Conservation (phyloP, 352 stramenopile genomes). For the Pythium rishiriense region DNA sequence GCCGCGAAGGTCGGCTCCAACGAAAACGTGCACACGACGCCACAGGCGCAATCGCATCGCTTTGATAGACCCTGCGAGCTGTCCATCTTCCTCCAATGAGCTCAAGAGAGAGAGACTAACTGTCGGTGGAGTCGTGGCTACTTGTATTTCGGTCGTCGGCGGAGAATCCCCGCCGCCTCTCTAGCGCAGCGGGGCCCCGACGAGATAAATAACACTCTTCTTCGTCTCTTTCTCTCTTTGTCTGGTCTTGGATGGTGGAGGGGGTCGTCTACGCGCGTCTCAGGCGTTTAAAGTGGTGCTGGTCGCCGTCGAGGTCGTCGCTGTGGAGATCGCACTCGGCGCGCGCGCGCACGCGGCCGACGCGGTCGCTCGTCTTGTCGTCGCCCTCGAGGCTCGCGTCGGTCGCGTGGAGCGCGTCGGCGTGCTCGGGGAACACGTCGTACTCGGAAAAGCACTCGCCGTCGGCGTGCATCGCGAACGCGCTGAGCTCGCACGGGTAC, state of each 20-base stretch:
- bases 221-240: not conserved
- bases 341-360: conserved; percentile 17
- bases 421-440: conserved; percentile 22
- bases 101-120: too few relatives aligned
- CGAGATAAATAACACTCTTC: conserved; percentile 18
- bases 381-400: not conserved
- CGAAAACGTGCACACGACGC: not conserved
- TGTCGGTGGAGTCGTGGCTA: not conserved
- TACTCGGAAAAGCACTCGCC: conserved; percentile 31
- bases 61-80: too few relatives aligned
- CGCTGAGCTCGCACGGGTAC: conserved; percentile 54
- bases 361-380: not conserved
- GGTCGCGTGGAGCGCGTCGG: not conserved
- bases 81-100: too few relatives aligned
- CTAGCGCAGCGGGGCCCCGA: not conserved
- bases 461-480: conserved; percentile 32
- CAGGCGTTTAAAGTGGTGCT: conserved; percentile 22
- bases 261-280: conserved; percentile 7
- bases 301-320: conserved; percentile 15
- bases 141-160: too few relatives aligned
- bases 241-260: not conserved
- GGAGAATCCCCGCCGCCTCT: too few relatives aligned
- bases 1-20: conserved; percentile 17
- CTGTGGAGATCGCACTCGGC: conserved; percentile 20
- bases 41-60: too few relatives aligned